These are phyloP conservation scores for Verticillium longisporum DNA, from an alignment of 2,329 filamentous ascomycete species.

Conservation along the genomic window DNA sequence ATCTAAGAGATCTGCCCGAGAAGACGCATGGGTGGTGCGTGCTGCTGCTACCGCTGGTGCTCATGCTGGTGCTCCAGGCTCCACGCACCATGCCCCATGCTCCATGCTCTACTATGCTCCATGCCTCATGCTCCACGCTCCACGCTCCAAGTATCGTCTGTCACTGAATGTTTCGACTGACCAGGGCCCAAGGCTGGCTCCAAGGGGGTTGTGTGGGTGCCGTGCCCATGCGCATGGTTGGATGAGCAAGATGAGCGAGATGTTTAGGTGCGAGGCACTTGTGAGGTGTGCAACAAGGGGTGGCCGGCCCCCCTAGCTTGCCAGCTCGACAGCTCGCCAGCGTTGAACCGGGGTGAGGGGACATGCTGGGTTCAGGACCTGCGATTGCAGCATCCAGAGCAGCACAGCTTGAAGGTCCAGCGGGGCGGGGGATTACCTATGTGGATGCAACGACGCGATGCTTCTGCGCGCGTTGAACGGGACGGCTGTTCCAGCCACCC, in stretches of 20 bases:
- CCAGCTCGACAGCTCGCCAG: too few relatives aligned
- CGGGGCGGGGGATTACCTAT: not conserved
- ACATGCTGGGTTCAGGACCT: not conserved
- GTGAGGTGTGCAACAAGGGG: not conserved
- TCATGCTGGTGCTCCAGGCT: too few relatives aligned
- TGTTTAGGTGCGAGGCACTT: not conserved
- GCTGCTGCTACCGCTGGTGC: too few relatives aligned
- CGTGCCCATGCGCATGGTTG: not conserved
- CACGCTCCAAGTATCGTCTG: not conserved
- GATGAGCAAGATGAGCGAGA: not conserved
- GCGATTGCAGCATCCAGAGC: not conserved
- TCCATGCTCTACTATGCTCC: not conserved
- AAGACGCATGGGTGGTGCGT: not conserved
- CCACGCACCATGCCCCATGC: not conserved
- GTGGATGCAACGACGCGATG: not conserved
- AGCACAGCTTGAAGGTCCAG: not conserved
- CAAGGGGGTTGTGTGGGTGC: not conserved
- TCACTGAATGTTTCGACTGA: not conserved
- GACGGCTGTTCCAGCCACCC: not conserved
- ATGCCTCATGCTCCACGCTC: too few relatives aligned
- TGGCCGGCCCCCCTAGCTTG: not conserved
- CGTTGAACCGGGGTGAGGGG: not conserved
- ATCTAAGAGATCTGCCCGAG: not conserved
- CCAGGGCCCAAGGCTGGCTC: not conserved
- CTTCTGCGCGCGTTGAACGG: not conserved